phyloP scores from a whole-genome alignment of 169 alveolate genomes.

The Eimeria praecox region DNA sequence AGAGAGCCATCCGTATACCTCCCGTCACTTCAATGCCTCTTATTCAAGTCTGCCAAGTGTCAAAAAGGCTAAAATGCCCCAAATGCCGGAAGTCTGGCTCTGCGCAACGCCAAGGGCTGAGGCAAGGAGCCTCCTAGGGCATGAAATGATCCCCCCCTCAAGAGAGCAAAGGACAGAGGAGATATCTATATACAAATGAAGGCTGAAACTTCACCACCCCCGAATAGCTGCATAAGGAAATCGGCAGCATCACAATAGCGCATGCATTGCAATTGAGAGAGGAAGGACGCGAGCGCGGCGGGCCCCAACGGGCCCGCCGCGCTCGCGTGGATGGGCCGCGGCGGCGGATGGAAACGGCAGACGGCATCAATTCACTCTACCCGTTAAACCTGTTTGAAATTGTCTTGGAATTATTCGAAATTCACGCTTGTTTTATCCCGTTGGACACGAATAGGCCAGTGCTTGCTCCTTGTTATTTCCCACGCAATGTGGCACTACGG shows the following conservation, averaged over 20 bases:
- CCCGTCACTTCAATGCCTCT: neutral
- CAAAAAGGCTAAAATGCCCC: neutral
- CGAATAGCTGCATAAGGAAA: neutral
- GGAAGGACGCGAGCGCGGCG: constrained; percentile 43
- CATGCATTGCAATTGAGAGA: neutral
- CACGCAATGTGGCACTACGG: neutral
- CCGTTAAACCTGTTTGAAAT: neutral
- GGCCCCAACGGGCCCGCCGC: neutral
- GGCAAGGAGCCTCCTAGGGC: neutral
- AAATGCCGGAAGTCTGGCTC: neutral
- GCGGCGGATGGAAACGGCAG: no score
- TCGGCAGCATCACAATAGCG: neutral
- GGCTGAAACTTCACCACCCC: neutral
- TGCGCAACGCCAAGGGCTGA: neutral
- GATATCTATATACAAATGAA: neutral
- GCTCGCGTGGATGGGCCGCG: no score
- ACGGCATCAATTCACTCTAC: no score
- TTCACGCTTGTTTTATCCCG: neutral
- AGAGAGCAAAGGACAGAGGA: neutral
- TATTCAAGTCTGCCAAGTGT: neutral
- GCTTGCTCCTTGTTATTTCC: neutral
- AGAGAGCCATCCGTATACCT: neutral
- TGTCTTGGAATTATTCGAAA: neutral
- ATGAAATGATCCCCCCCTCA: neutral
- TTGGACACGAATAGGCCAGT: neutral